A percentile compares a stretch with the other conserved stretches of the same genome.
Conservation (phyloP, 805 yeast genomes). For the Pichia paraexigua region DNA sequence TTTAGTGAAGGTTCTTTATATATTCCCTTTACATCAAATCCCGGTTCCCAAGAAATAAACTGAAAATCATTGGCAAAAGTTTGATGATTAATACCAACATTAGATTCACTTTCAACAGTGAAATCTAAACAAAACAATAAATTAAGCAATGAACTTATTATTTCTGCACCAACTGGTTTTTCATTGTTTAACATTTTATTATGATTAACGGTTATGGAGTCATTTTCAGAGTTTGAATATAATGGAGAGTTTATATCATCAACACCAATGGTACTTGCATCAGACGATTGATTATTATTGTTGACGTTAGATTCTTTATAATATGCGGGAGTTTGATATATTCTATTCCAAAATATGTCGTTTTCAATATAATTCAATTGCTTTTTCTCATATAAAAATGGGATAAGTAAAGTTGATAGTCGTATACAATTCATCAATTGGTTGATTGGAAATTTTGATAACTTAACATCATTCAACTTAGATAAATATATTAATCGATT, state of each 20-base stretch:
- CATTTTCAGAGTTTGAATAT: background rate
- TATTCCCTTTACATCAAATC: slow-evolving; percentile 44
- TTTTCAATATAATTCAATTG: slow-evolving; percentile 12
- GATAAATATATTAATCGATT: slow-evolving; percentile 26
- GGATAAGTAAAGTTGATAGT: slow-evolving; percentile 55
- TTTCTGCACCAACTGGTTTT: slow-evolving; percentile 30
- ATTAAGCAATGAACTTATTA: slow-evolving; percentile 33
- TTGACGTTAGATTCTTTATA: background rate
- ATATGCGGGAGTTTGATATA: slow-evolving; percentile 1
- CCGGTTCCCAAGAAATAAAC: slow-evolving; percentile 68
- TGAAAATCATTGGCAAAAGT: slow-evolving; percentile 25
- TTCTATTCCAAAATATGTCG: slow-evolving; percentile 38
- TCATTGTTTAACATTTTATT: background rate
- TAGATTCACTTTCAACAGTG: slow-evolving; percentile 32
- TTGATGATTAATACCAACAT: background rate
- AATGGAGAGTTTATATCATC: background rate
- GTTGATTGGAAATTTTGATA: slow-evolving; percentile 19
- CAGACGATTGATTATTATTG: background rate
- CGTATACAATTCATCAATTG: slow-evolving; percentile 55
- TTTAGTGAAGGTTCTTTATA: slow-evolving; percentile 29
- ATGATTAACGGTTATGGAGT: background rate
- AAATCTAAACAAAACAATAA: slow-evolving; percentile 52
- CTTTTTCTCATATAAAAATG: slow-evolving; percentile 52
- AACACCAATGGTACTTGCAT: background rate
- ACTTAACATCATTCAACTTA: slow-evolving; percentile 19